Evolutionary conservation across 768 basidiomycete species (phyloP).

Genomic region (Boletus rubropictus): DNA sequence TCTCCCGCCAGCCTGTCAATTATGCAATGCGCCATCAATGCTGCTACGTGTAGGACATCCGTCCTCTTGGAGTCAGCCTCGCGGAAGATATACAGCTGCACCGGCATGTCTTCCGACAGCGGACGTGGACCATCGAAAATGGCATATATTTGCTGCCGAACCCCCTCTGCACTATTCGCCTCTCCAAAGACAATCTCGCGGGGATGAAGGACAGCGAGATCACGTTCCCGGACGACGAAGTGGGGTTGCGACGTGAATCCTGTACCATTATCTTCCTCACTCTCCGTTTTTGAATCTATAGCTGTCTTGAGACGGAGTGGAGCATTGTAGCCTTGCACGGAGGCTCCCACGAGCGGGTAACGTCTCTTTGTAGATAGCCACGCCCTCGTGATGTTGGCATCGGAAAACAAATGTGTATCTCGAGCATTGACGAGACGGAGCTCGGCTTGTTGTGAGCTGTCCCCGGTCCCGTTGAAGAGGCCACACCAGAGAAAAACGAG

Average conservation of each 20-base stretch:
- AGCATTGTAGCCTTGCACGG: slow-evolving; percentile 21
- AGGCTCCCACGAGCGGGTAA: slow-evolving; percentile 46
- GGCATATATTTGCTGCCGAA: slow-evolving; percentile 21
- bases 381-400: slow-evolving; percentile 34
- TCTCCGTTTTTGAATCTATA: background rate
- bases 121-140: slow-evolving; percentile 32
- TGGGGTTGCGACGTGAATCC: slow-evolving; percentile 12
- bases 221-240: slow-evolving; percentile 40
- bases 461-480: slow-evolving; percentile 40
- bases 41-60: slow-evolving; percentile 37
- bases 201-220: slow-evolving; percentile 27
- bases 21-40: slow-evolving; percentile 44
- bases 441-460: slow-evolving; percentile 33
- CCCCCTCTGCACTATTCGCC: slow-evolving; percentile 34
- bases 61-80: slow-evolving; percentile 29
- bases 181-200: slow-evolving; percentile 37
- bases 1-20: slow-evolving; percentile 44
- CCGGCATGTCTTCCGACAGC: slow-evolving; percentile 40
- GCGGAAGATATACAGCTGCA: slow-evolving; percentile 38
- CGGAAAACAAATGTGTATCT: slow-evolving; percentile 21
- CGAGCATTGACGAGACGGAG: slow-evolving; percentile 26
- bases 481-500: slow-evolving; percentile 38
- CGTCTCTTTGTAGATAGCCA: slow-evolving; percentile 46
- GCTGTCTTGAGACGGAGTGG: background rate
- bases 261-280: background rate